Conservation (phyloP, 495 filamentous ascomycete genomes). For the Articulospora tetracladia region DNA sequence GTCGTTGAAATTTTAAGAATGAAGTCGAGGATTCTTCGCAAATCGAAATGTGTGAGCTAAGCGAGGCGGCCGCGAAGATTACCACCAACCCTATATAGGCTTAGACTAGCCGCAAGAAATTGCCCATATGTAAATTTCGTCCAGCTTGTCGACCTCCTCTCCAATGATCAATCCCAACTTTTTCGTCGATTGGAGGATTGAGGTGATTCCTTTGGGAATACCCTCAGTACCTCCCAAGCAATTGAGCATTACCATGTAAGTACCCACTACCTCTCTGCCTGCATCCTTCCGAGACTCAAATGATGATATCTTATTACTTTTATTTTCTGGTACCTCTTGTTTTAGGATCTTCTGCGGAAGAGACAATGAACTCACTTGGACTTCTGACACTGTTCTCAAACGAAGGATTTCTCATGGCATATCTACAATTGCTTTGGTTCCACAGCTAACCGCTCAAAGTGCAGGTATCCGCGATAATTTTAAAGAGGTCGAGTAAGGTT, state of each 20-base stretch:
- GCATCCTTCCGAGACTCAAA: background rate
- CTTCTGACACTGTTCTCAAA: conserved; percentile 42
- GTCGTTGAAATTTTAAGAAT: conserved; percentile 2
- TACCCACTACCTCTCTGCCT: background rate
- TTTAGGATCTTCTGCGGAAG: conserved; percentile 39
- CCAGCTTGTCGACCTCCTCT: background rate
- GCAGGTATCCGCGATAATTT: background rate
- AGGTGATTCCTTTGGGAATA: too few relatives aligned
- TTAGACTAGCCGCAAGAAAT: background rate
- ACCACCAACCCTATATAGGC: background rate
- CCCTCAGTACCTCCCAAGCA: too few relatives aligned
- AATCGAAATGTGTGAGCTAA: background rate
- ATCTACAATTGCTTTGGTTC: background rate
- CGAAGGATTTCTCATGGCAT: background rate
- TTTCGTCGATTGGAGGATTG: too few relatives aligned
- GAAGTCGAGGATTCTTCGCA: background rate
- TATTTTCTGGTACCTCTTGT: conserved; percentile 63
- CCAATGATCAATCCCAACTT: too few relatives aligned
- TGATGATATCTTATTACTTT: background rate
- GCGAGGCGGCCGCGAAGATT: background rate
- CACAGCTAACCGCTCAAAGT: background rate
- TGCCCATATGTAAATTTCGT: background rate
- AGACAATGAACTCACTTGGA: conserved; percentile 53
- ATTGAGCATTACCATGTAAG: background rate
- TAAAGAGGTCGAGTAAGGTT: too few relatives aligned